These are phyloP conservation scores for Geosmithia putterillii DNA, from an alignment of 2,329 filamentous ascomycete species.

Conservation along the genomic window DNA sequence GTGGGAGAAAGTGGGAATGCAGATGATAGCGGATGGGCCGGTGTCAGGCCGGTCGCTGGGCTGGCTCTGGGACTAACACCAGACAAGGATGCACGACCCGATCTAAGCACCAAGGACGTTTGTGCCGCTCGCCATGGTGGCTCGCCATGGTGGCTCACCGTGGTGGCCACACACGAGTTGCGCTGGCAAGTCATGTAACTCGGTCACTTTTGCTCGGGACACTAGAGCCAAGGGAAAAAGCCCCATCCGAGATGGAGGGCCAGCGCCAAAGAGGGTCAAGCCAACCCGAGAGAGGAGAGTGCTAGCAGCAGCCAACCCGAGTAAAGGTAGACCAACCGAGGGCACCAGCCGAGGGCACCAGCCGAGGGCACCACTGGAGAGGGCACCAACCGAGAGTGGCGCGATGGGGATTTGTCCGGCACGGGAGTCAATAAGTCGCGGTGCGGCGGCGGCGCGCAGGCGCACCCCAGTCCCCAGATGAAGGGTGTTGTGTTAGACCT, in stretches of 20 bases:
- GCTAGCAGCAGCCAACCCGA: no score
- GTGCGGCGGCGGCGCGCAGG: background rate
- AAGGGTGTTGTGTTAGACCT: slow-evolving; percentile 1
- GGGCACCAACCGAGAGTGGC: no score
- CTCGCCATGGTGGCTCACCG: slow-evolving; percentile 1
- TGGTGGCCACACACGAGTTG: background rate
- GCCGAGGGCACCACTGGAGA: no score
- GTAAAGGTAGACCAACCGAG: no score
- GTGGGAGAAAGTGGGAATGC: slow-evolving; percentile 3
- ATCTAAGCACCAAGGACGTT: background rate
- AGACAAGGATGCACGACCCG: no score
- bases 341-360: no score
- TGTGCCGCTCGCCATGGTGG: background rate
- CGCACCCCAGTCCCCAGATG: background rate
- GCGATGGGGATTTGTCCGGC: background rate
- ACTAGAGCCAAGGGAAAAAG: background rate
- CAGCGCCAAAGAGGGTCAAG: no score
- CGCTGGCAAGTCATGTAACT: slow-evolving; percentile 1
- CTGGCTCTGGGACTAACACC: no score
- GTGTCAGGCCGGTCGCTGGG: slow-evolving; percentile 5
- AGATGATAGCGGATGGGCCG: slow-evolving; percentile 2
- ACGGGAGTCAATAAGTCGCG: background rate
- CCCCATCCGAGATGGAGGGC: background rate
- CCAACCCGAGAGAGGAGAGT: no score
- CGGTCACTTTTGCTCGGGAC: no score